A percentile compares a stretch with the other conserved stretches of the same genome.
These are phyloP conservation scores for Daldinia decipiens DNA, from an alignment of 495 filamentous ascomycete genomes.

Conservation along the genomic window DNA sequence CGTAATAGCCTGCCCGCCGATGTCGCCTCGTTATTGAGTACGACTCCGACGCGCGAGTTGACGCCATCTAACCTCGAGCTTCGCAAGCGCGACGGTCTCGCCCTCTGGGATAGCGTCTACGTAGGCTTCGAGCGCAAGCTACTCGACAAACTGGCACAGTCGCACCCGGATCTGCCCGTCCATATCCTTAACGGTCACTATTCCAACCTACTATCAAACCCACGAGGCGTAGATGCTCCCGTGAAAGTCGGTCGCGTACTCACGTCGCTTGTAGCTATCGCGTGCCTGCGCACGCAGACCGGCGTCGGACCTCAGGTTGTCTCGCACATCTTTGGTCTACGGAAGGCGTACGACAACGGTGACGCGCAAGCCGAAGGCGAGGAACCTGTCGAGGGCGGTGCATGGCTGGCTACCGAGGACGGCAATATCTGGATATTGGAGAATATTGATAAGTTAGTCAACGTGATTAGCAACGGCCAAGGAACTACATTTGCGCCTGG, in stretches of 20 bases:
- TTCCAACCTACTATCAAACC: conserved; percentile 73
- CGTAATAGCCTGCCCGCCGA: conserved; percentile 61
- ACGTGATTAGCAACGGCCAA: conserved; percentile 66
- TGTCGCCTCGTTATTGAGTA: conserved; percentile 58
- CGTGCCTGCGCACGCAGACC: conserved; percentile 76
- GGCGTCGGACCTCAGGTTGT: conserved; percentile 82
- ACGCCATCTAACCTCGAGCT: conserved; percentile 60
- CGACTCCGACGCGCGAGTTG: conserved; percentile 59
- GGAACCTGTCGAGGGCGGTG: conserved; percentile 61
- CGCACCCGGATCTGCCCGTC: conserved; percentile 81
- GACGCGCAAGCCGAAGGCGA: conserved; percentile 60
- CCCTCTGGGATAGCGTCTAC: conserved; percentile 79
- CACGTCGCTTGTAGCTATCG: conserved; percentile 74
- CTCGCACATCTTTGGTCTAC: conserved; percentile 75
- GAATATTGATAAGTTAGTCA: conserved; percentile 74
- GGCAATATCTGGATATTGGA: conserved; percentile 77
- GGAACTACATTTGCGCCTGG: conserved; percentile 70
- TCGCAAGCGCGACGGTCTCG: conserved; percentile 65
- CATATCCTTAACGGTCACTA: conserved; percentile 77
- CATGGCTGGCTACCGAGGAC: conserved; percentile 77
- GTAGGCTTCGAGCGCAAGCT: conserved; percentile 75
- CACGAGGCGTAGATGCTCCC: conserved; percentile 44
- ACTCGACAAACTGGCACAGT: conserved; percentile 68
- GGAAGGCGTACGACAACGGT: conserved; percentile 77
- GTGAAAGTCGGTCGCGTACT: conserved; percentile 66